Conservation (phyloP, 108 stramenopile genomes). For the Cyclotella distinguenda region DNA sequence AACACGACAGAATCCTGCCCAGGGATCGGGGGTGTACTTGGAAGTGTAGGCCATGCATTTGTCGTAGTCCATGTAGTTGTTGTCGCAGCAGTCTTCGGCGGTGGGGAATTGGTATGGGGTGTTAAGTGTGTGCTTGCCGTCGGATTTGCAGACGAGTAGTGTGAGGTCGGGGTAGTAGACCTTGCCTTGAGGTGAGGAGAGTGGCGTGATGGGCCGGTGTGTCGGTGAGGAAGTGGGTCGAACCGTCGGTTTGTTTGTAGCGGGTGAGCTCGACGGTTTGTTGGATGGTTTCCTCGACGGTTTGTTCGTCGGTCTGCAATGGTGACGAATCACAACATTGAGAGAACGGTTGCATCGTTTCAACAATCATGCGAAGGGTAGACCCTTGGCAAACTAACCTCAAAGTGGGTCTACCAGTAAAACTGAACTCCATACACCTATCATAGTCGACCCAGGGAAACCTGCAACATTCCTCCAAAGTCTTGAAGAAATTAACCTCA, state of each 20-base stretch:
- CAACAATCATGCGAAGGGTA: no score
- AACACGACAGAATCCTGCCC: not conserved
- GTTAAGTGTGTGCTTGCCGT: constrained; percentile 1
- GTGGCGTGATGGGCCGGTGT: not conserved
- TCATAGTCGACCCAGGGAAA: constrained; percentile 22
- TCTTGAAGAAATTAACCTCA: constrained; percentile 21
- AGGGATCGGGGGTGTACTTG: not conserved
- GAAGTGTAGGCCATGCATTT: not conserved
- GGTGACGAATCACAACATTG: not conserved
- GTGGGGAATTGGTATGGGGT: not conserved
- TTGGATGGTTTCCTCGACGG: constrained; percentile 3
- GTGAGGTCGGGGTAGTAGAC: constrained; percentile 3
- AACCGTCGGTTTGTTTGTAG: not conserved
- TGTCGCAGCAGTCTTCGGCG: constrained; percentile 5
- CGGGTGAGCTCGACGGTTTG: constrained; percentile 1
- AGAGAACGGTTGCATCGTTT: no score
- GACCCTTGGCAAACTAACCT: constrained; percentile 18
- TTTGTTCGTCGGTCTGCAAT: not conserved
- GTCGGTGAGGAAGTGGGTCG: constrained; percentile 2
- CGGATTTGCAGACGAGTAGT: not conserved
- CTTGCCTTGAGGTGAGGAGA: not conserved
- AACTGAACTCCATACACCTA: constrained; percentile 18
- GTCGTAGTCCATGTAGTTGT: constrained; percentile 12
- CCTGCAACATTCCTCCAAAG: constrained; percentile 30
- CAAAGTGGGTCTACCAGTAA: not conserved